Evolutionary conservation across 2,329 filamentous ascomycete genomes (phyloP), one percentile per base, ranked within the genome.

Genomic region (Penicillium palitans): DNA sequence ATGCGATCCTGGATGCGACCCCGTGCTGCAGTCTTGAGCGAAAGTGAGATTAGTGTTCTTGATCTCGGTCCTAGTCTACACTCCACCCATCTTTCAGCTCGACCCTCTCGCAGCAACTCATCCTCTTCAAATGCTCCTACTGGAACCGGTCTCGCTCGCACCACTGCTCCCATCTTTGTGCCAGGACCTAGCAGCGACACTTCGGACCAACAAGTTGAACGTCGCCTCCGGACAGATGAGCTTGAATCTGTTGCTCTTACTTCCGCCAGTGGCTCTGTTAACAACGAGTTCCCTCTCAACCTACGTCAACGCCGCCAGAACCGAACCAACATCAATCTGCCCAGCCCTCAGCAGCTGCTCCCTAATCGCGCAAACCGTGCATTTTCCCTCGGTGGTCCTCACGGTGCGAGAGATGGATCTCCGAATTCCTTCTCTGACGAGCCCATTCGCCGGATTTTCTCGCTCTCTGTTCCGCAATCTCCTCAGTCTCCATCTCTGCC

Each of bases 11-110:
- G 27, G 7, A n/a, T 35, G 6, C 42, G 42, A 27, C 6, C 51
- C 9, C 39, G 52, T 21, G 17, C 49, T 4, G 13, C 21, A 13
- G 42, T 58, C 10, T 52, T 59, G 8, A 66, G 62, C 35, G 66
- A 71, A 17, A 68, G 64, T 25, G 67, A 70, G 6, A 70, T 71
- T 57, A 70, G 66, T 29, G 39, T 61, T 6, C 60, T 72, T 2
- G 70, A 71, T 49, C 52, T 72, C 1, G 67, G 68, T 1, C 66
- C 67, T 0, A 61, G 62, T 35, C 29, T 66, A 1, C 19, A 35
- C 8, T 41, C 31, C 40, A 21, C 15, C 35, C 19, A 39, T 24
- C 6, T 8, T 6, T 42, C 21, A 13, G n/a, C 39, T 10, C 24
- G 9, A 7, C 3, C 1, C 17, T 37, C 41, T 47, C 52, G 25